Evolutionary conservation across 352 stramenopile genomes (phyloP), one percentile per base, ranked within the genome.

Genomic region (Phytophthora ohioensis): DNA sequence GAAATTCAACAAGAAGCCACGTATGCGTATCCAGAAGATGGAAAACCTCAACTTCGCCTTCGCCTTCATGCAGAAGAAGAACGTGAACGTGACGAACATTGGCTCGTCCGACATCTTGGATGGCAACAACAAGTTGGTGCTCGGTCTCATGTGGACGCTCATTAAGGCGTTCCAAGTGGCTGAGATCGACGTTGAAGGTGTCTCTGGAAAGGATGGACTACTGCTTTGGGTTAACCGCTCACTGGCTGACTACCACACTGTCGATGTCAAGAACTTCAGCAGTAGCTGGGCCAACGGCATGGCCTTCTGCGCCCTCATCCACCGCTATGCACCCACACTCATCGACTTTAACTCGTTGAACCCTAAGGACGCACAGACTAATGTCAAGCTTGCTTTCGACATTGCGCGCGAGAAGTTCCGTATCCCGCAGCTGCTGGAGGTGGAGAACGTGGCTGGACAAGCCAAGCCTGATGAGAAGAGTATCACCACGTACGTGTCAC

Each of bases 1-100:
- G 84, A 97, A 96, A 87, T 95, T 93, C 79, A 97, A 97, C 85
- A 94, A 93, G 77, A 94, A 97, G 62, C 90, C 90, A 63, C 91
- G 91, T 67, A 97, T 97, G 86, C 88, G 91, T 53, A 98, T 98
- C 76, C 92, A 98, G 67, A 97, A 97, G 80, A 93, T 97, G 77
- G 92, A 97, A 75, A 97, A 97, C 69, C 74, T 96, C 15, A 97
- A 97, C 80, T 91, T 97, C 60, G 84, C 91, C 51, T 96, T 97
- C 67, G 86, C 91, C 38, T 97, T 94, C 58, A 80, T 97, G 76
- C 86, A 94, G 56, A 91, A 91, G 69, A 95, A 95, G 70, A 91
- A 93, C 67, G 81, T 98, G 4, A 94, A 92, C 69, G 69, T 97
- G 56, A 96, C 92, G 12, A 98, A 98, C 81, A 92, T 98, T 36